Base-by-base conservation (phyloP, 1,139 yeast genomes). In the Saccharomycopsis hybrid region DNA sequence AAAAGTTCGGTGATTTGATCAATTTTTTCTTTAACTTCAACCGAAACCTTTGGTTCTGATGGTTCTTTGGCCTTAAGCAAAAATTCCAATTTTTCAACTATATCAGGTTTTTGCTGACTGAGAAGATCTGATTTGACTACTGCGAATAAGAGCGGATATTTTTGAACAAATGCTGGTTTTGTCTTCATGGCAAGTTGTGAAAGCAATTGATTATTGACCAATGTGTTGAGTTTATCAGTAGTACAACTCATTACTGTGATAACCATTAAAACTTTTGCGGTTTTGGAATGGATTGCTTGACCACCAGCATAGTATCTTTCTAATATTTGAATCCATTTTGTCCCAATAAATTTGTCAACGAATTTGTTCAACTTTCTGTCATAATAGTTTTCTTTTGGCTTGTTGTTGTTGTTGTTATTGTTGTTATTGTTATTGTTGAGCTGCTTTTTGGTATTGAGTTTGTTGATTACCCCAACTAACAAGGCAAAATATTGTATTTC, bases 301-400 rank as follows among this genome's bases (percentile, higher is more conserved):
- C 87, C 88, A 5, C 74, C 72, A 5, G 73, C 72, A 63, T 77
- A 82, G 48, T 78, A 61, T 37, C 67, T 68, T 58, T 84, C 90
- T 46, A 84, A 60, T 13, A 65, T 62, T 55, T 78, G 82, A 24
- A 82, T 65, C 88, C 88, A 83, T 11, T 70, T 64, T 1, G 65
- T 58, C 25, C 68, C 68, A 1, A 82, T 78, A 62, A 83, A 84
- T 37, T 59, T 62, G 50, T 77, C 82, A 1, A 81, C 73, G 64
- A 83, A 80, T 2, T 9, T 25, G 4, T 42, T 36, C 28, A 45
- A 39, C 24, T 49, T 44, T 41, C 33, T 56, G 11, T 48, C 48
- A 25, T 44, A 36, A 28, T 33, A 38, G 5, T 32, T 35, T 7
- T 46, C 46, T 13, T 41, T 32, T 35, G 32, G 28, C n/a, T n/a